A percentile compares a stretch with the other conserved stretches of the same genome.
Evolutionary conservation across 2,329 filamentous ascomycete species (phyloP).

Genomic region (Sarocladium strictum): DNA sequence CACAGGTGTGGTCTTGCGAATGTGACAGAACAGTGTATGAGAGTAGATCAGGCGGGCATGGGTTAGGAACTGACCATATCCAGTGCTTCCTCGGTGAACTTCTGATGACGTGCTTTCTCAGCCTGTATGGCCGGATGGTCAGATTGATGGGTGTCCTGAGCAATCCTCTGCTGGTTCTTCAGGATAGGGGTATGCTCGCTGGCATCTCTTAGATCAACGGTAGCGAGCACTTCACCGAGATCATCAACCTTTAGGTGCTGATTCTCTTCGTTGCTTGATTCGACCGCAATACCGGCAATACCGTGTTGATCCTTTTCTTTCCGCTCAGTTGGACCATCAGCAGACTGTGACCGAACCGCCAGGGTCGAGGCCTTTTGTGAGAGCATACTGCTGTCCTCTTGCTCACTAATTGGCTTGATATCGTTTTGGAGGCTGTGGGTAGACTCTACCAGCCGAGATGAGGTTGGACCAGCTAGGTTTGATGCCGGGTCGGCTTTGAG

Average conservation of each 20-base stretch:
- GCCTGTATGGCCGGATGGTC: constrained; percentile 24
- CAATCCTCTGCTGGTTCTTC: not conserved
- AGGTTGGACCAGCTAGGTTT: not conserved
- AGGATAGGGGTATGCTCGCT: not conserved
- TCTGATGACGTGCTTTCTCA: constrained; percentile 29
- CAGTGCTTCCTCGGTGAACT: constrained; percentile 80
- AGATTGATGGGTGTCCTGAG: not conserved
- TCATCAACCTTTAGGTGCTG: not conserved
- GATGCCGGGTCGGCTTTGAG: not conserved
- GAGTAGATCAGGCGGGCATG: too few species aligned
- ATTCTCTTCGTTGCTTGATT: not conserved
- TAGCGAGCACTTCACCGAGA: not conserved
- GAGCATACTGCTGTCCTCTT: not conserved
- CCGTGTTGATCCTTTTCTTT: not conserved
- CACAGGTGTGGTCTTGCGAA: too few species aligned
- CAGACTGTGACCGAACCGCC: not conserved
- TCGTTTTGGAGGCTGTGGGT: not conserved
- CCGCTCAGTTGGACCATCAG: not conserved
- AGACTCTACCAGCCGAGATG: not conserved
- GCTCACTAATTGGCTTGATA: not conserved
- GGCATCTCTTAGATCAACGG: not conserved
- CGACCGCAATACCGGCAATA: too few species aligned
- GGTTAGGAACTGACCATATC: constrained; percentile 61
- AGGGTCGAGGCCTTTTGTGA: not conserved
- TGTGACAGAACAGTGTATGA: too few species aligned